Evolutionary conservation across 2,329 filamentous ascomycete genomes (phyloP).

Genomic region (Xylaria sp.): DNA sequence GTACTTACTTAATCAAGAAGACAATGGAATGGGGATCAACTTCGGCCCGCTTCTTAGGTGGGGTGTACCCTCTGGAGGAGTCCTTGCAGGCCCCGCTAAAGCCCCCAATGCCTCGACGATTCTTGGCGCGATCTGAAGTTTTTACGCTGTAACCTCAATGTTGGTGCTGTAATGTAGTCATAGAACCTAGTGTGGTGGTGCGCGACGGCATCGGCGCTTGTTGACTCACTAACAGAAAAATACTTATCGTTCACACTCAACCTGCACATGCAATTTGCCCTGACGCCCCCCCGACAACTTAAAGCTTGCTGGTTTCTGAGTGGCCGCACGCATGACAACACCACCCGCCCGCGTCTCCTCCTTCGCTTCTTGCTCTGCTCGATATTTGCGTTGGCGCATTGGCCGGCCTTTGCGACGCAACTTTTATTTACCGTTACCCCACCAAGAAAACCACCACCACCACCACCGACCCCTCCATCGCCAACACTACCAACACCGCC

Average conservation of each 20-base stretch:
- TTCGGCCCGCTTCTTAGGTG: constrained; percentile 10
- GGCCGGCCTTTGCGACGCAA: constrained; percentile 29
- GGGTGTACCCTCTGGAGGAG: too few relatives aligned
- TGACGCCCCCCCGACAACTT: background rate
- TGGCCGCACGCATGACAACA: constrained; percentile 27
- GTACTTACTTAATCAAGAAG: too few relatives aligned
- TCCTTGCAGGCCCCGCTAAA: constrained; percentile 13
- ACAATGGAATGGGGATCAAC: too few relatives aligned
- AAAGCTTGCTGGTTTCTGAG: constrained; percentile 20
- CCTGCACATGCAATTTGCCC: background rate
- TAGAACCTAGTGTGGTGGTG: background rate
- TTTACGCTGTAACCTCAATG: background rate
- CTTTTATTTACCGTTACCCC: constrained; percentile 34
- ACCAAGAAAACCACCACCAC: constrained; percentile 21
- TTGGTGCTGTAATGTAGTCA: background rate
- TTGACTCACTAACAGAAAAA: constrained; percentile 33
- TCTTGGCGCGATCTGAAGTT: constrained; percentile 15
- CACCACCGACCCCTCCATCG: background rate
- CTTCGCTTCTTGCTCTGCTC: constrained; percentile 25
- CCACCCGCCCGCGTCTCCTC: constrained; percentile 15
- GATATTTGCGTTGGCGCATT: constrained; percentile 20
- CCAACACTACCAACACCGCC: background rate
- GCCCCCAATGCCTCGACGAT: background rate
- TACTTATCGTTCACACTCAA: background rate
- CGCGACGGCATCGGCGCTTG: constrained; percentile 31